Base-by-base conservation (phyloP, 1,284 basidiomycete species). In the Omphalotus olearius region DNA sequence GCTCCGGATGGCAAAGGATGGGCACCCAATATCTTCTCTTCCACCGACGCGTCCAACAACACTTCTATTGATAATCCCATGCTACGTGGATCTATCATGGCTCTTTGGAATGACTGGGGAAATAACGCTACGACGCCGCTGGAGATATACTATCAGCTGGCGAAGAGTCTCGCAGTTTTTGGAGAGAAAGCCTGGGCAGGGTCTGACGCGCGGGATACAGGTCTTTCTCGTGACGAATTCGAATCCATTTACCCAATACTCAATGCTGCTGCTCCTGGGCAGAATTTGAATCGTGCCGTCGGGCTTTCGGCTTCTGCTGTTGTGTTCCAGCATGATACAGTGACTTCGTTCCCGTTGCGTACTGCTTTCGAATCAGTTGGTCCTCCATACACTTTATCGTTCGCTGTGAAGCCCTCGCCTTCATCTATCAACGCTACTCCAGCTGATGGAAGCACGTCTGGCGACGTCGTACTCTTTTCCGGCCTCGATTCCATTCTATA, bases 351-450 rank as follows among this genome's bases (percentile, higher is more conserved):
- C 50, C 60, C 17, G 50, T 54, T 26, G 60, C 57, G 50, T 42
- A 73, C 72, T 0, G 54, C 58, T 3, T 57, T 71, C 48, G 57
- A 63, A 36, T 74, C 73, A 5, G 69, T 75, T 6, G 73, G 74
- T 10, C 73, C 73, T 13, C 73, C 72, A 11, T 75, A 75, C 56
- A 71, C 69, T 6, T 57, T 75, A 16, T 65, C 62, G 7, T 74
- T 74, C 62, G 65, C 61, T 30, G 60, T 75, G 17, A 58, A 53
- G 30, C 56, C 57, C 2, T 36, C 62, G 52, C 2, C 13, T 33
- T n/a, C 45, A 3, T 25, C 25, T 5, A 2, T 20, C 7, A 6
- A n/a, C n/a, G n/a, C n/a, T n/a, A n/a, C n/a, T n/a, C n/a, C 45
- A 7, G n/a, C 6, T 25, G 11, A 43, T 26, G 6, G 30, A 14